These are phyloP conservation scores for Plantago lanceolata DNA, from an alignment of 305 asterid genomes.

Conservation along the genomic window DNA sequence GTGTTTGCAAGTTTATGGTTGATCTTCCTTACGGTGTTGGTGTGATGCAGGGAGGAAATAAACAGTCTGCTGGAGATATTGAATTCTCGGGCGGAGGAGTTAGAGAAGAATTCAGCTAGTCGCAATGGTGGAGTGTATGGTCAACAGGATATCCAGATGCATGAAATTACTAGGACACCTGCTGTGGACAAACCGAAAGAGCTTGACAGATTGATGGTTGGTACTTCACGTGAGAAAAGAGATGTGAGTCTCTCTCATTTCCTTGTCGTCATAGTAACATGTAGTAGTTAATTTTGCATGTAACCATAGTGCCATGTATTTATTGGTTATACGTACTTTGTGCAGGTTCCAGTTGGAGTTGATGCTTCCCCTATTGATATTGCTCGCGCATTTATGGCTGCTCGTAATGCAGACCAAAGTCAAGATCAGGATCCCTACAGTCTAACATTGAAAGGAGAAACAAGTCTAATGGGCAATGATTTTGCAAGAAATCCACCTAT, in stretches of 20 bases:
- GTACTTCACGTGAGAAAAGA: conserved; percentile 38
- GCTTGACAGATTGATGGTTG: conserved; percentile 29
- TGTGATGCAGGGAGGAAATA: conserved; percentile 69
- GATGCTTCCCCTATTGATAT: conserved; percentile 85
- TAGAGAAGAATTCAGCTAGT: conserved; percentile 34
- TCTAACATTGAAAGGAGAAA: conserved; percentile 34
- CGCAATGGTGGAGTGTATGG: conserved; percentile 32
- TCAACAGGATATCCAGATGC: conserved; percentile 37
- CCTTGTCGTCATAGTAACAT: neutral
- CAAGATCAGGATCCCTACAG: conserved; percentile 34
- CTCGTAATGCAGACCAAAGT: conserved; percentile 52
- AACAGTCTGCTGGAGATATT: conserved; percentile 57
- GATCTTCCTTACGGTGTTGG: neutral
- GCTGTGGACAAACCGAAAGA: conserved; percentile 37
- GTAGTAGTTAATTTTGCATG: conserved; percentile 13
- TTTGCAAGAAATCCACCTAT: conserved; percentile 39
- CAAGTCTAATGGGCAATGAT: conserved; percentile 36
- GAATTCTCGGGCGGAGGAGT: conserved; percentile 49
- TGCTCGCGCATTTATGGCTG: conserved; percentile 92
- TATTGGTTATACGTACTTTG: conserved; percentile 16
- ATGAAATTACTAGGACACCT: conserved; percentile 36
- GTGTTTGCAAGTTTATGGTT: neutral
- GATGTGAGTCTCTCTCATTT: conserved; percentile 38
- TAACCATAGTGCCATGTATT: neutral
- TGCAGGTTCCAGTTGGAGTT: conserved; percentile 66